Evolutionary conservation across 1,284 basidiomycete genomes (phyloP).

Genomic region (Ustilago hordei): DNA sequence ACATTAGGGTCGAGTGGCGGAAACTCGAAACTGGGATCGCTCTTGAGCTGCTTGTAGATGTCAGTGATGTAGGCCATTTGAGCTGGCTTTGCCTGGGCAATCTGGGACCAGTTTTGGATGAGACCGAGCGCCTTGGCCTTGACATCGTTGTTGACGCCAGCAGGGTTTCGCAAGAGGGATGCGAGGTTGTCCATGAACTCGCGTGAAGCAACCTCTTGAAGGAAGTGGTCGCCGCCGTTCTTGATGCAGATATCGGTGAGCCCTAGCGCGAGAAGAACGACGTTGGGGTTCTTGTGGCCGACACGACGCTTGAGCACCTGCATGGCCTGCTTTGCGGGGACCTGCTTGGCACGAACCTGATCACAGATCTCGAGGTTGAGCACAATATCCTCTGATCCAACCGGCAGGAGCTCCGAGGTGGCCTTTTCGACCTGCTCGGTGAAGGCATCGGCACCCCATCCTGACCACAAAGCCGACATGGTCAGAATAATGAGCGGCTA

Average conservation of each 20-base stretch:
- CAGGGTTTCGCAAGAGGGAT: slow-evolving; percentile 78
- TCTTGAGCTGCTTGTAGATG: slow-evolving; percentile 64
- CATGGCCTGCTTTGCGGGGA: slow-evolving; percentile 87
- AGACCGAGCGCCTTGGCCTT: slow-evolving; percentile 82
- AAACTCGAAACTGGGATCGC: slow-evolving; percentile 77
- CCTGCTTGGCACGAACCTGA: slow-evolving; percentile 89
- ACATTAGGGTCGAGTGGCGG: slow-evolving; percentile 81
- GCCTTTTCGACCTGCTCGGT: slow-evolving; percentile 77
- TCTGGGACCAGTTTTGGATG: slow-evolving; percentile 91
- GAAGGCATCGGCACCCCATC: slow-evolving; percentile 63
- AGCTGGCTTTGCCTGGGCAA: slow-evolving; percentile 84
- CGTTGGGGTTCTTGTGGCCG: slow-evolving; percentile 95
- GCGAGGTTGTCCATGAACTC: slow-evolving; percentile 94
- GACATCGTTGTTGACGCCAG: slow-evolving; percentile 80
- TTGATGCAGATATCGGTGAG: slow-evolving; percentile 93
- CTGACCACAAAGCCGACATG: slow-evolving; percentile 59
- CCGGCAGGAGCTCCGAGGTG: slow-evolving; percentile 85
- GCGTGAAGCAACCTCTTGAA: slow-evolving; percentile 75
- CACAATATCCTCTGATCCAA: slow-evolving; percentile 83
- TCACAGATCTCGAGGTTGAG: slow-evolving; percentile 96
- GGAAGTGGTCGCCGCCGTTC: slow-evolving; percentile 94
- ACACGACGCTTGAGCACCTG: slow-evolving; percentile 87
- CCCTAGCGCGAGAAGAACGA: slow-evolving; percentile 85
- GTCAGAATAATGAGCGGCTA: too few relatives aligned
- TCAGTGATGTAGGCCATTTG: slow-evolving; percentile 66